Evolutionary conservation across 208 protist genomes (phyloP).

Genomic region (Crithidia bombi): DNA sequence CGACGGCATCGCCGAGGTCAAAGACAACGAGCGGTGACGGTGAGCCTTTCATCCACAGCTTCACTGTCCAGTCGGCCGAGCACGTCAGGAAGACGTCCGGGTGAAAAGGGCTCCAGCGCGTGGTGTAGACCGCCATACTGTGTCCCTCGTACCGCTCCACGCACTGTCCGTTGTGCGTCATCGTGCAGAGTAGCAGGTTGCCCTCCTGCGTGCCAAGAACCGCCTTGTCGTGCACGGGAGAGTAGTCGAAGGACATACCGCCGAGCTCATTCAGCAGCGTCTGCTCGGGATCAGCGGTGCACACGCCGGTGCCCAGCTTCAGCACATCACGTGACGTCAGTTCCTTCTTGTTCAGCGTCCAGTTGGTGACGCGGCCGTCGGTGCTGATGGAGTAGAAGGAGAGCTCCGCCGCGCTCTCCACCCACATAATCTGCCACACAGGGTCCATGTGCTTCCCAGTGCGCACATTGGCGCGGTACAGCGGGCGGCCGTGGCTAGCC

Average conservation of each 20-base stretch:
- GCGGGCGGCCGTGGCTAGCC: conserved; percentile 72
- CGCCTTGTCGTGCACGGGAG: conserved; percentile 83
- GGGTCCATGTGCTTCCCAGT: conserved; percentile 97
- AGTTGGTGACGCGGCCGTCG: conserved; percentile 96
- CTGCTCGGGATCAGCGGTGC: conserved; percentile 82
- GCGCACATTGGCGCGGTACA: conserved; percentile 92
- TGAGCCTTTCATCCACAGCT: conserved; percentile 94
- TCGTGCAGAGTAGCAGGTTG: conserved; percentile 95
- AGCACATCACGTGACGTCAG: conserved; percentile 94
- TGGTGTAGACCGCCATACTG: conserved; percentile 95
- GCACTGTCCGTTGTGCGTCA: conserved; percentile 95
- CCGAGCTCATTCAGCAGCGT: conserved; percentile 89
- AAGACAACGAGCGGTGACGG: conserved; percentile 93
- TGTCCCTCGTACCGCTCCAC: conserved; percentile 94
- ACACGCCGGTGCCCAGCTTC: conserved; percentile 76
- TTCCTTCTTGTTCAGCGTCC: conserved; percentile 96
- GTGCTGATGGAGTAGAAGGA: conserved; percentile 96
- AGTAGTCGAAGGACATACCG: conserved; percentile 97
- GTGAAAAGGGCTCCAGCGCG: conserved; percentile 97
- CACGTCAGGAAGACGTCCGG: conserved; percentile 95
- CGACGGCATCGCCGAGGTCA: conserved; percentile 95
- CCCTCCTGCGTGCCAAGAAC: conserved; percentile 98
- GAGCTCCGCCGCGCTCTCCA: conserved; percentile 60
- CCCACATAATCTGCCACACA: conserved; percentile 95
- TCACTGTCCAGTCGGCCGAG: conserved; percentile 97